Evolutionary conservation across 2,329 filamentous ascomycete species (phyloP).

Genomic region (Aspergillus versicolor): DNA sequence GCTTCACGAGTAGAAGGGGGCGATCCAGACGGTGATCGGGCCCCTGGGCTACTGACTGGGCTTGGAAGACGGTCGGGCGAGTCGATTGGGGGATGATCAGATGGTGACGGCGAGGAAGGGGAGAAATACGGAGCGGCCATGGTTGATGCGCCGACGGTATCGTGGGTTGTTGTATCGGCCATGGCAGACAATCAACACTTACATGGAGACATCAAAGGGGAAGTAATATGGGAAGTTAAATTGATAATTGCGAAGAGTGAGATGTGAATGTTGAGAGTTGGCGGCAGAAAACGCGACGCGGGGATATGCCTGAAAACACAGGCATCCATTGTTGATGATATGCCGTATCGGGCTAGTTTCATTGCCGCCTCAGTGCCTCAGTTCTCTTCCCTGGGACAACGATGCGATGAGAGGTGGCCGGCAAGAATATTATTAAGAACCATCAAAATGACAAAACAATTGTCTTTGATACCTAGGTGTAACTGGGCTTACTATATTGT

Average conservation of each 20-base stretch:
- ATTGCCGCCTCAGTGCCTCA: not conserved
- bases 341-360: constrained; percentile 3
- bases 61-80: constrained; percentile 26
- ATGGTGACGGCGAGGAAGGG: constrained; percentile 35
- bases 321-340: constrained; percentile 8
- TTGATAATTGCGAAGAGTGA: not conserved
- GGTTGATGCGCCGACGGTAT: constrained; percentile 43
- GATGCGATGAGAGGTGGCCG: not conserved
- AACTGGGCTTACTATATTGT: too few relatives aligned
- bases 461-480: not conserved
- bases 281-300: constrained; percentile 9
- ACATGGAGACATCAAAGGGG: not conserved
- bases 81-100: constrained; percentile 17
- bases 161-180: constrained; percentile 41
- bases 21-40: constrained; percentile 13
- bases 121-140: constrained; percentile 38
- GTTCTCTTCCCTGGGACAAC: not conserved
- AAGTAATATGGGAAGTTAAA: not conserved
- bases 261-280: not conserved
- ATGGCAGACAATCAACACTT: constrained; percentile 24
- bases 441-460: not conserved
- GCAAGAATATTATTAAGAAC: not conserved
- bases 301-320: constrained; percentile 3
- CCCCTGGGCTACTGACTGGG: constrained; percentile 15
- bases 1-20: constrained; percentile 19